These are phyloP conservation scores for Botryotinia globosa DNA, from an alignment of 2,329 filamentous ascomycete species.

Conservation along the genomic window DNA sequence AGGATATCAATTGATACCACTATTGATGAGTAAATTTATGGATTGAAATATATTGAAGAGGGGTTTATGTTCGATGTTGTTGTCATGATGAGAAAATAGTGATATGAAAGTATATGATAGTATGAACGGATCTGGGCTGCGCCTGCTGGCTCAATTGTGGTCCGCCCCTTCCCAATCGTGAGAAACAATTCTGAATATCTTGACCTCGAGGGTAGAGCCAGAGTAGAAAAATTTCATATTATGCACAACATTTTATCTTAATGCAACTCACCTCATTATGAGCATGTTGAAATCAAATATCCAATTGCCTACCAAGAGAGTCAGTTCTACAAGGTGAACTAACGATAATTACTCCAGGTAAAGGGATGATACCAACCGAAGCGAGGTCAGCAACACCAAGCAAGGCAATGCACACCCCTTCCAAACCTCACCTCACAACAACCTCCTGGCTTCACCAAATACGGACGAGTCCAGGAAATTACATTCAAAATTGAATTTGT, in stretches of 20 bases:
- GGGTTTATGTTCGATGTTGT: background rate
- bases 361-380: conserved; percentile 3
- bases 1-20: background rate
- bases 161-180: background rate
- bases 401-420: background rate
- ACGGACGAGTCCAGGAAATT: conserved; percentile 1
- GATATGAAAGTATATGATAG: background rate
- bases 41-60: background rate
- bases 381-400: conserved; percentile 4
- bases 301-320: background rate
- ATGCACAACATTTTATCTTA: too few species aligned
- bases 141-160: background rate
- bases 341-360: background rate
- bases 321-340: background rate
- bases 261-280: background rate
- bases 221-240: background rate
- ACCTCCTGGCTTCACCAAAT: conserved; percentile 11
- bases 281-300: background rate
- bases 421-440: background rate
- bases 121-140: background rate
- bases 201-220: background rate
- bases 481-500: background rate
- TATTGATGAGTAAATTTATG: background rate
- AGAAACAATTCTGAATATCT: background rate
- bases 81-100: background rate